These are phyloP conservation scores for Tetrahymena malaccensis DNA, from an alignment of 73 alveolate species.

Conservation along the genomic window DNA sequence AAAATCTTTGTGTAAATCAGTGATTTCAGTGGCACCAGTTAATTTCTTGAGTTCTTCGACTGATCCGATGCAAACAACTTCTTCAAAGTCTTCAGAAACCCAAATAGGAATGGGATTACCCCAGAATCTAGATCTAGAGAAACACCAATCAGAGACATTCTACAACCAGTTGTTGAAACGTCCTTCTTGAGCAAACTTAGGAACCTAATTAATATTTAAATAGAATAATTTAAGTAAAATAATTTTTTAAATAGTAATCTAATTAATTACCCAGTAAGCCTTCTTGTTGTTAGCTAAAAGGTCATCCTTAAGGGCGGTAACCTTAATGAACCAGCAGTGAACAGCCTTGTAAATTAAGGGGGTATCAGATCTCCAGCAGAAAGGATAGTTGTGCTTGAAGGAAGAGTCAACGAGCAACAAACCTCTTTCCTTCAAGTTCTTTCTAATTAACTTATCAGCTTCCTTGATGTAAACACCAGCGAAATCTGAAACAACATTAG, in stretches of 20 bases:
- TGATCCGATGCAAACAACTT: slow-evolving; percentile 93
- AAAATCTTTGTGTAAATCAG: slow-evolving; percentile 91
- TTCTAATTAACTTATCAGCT: slow-evolving; percentile 86
- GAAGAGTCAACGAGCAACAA: slow-evolving; percentile 84
- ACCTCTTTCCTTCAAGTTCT: slow-evolving; percentile 69
- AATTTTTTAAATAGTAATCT: neutral
- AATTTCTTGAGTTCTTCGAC: slow-evolving; percentile 93
- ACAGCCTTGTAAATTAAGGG: slow-evolving; percentile 98
- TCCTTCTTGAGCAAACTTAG: slow-evolving; percentile 93
- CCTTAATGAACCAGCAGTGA: slow-evolving; percentile 98
- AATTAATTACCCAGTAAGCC: slow-evolving; percentile 62
- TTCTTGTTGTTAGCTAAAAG: slow-evolving; percentile 82
- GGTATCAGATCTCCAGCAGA: slow-evolving; percentile 99
- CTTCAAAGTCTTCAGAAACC: slow-evolving; percentile 98
- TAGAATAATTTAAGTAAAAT: neutral
- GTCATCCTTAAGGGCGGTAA: slow-evolving; percentile 89
- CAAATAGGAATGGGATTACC: slow-evolving; percentile 99
- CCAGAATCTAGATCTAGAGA: slow-evolving; percentile 97
- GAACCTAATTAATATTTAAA: slow-evolving; percentile 66
- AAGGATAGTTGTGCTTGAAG: slow-evolving; percentile 94
- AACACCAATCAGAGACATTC: slow-evolving; percentile 99
- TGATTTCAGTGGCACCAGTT: slow-evolving; percentile 83
- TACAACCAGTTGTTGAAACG: slow-evolving; percentile 99
- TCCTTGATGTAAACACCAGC: slow-evolving; percentile 90
- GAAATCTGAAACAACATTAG: slow-evolving; percentile 79